Base-by-base conservation (phyloP, 2,329 filamentous ascomycete genomes). In the Ophiostoma pallidulum region DNA sequence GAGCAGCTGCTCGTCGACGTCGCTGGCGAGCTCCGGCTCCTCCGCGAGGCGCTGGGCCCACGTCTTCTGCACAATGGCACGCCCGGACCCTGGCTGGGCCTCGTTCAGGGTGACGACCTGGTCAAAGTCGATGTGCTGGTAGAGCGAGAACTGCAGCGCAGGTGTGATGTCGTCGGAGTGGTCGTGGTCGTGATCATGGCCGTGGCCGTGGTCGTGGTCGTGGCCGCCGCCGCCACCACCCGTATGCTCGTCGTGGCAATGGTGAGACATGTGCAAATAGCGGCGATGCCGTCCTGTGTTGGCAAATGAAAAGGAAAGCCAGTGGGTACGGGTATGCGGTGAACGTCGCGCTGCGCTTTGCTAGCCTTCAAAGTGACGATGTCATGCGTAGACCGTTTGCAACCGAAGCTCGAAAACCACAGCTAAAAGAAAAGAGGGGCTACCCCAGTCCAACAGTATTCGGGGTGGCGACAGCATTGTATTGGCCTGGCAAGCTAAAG, bases 101-200 rank as follows among this genome's bases (percentile, higher is more conserved):
- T 97, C 92, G 64, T 98, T 98, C 47, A 96, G 69, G 0, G 91
- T 92, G 32, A 73, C 78, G 53, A 98, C 81, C 24, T 81, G 77
- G 66, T 87, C 83, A 67, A 97, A 96, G 63, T 90, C 80, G 65
- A 98, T 89, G 63, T 95, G 85, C 54, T 86, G 80, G 70, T 96
- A 97, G 31, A 98, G 80, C 36, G 89, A 88, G 58, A 82, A 84
- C 66, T 97, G 91, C 14, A 96, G 73, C 2, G 90, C 91, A 1
- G 92, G 92, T 2, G 86, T 90, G 58, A 95, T 79, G 70, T 97
- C 91, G 69, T 97, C 86, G 40, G 78, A 83, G 68, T 96, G 91
- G 65, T 95, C 89, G 64, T 96, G 89, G 50, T 74, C 67, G 53
- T 74, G 71, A 57, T 74, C 67, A 53, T 73, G 70, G 56, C 71